Evolutionary conservation across 306 rosid genomes (phyloP).

Genomic region (cucumber (Cucumis sativus)): DNA sequence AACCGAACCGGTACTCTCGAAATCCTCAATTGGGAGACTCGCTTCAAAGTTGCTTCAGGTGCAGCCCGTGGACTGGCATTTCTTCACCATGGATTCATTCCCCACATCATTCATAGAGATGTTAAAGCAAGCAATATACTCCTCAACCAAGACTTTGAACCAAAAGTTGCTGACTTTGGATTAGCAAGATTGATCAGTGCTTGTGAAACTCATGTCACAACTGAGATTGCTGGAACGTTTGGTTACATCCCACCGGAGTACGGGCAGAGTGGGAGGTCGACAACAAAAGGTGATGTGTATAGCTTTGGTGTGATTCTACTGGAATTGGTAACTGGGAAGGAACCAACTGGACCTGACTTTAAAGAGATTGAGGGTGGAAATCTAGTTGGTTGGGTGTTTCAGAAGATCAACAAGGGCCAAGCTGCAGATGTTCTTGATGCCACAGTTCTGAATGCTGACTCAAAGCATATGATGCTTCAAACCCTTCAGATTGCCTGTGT

Average conservation of each 20-base stretch:
- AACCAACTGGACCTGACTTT: constrained; percentile 91
- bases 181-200: constrained; percentile 88
- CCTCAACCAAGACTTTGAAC: constrained; percentile 74
- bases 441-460: constrained; percentile 47
- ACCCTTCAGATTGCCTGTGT: constrained; percentile 66
- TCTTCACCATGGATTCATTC: constrained; percentile 86
- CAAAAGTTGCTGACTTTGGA: constrained; percentile 91
- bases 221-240: constrained; percentile 94
- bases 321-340: constrained; percentile 84
- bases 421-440: constrained; percentile 81
- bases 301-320: constrained; percentile 90
- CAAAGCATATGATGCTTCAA: constrained; percentile 74
- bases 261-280: constrained; percentile 92
- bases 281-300: constrained; percentile 84
- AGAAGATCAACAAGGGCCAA: constrained; percentile 60
- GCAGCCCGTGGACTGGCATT: constrained; percentile 81
- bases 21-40: constrained; percentile 73
- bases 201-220: constrained; percentile 83
- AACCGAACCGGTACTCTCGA: constrained; percentile 73
- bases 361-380: constrained; percentile 95
- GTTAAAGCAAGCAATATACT: constrained; percentile 89
- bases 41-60: constrained; percentile 58
- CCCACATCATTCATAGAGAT: constrained; percentile 95
- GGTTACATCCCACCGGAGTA: constrained; percentile 99
- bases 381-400: constrained; percentile 88